phyloP scores from a whole-genome alignment of 495 filamentous ascomycete species.

The Aspergillus nanangensis region DNA sequence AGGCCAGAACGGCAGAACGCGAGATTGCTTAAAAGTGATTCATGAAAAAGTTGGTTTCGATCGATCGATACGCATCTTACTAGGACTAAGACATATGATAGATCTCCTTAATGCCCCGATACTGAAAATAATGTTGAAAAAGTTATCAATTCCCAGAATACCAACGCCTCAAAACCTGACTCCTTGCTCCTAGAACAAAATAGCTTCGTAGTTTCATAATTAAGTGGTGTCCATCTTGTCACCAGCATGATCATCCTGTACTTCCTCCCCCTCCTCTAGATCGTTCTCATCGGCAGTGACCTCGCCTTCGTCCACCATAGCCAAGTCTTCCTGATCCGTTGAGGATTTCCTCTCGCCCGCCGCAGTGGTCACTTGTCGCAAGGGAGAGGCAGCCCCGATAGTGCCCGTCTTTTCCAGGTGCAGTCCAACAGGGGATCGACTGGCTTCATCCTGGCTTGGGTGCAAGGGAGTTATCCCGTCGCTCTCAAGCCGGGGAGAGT shows the following conservation, averaged over 20 bases:
- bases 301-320: conserved; percentile 64
- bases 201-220: not conserved
- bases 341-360: conserved; percentile 28
- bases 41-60: not conserved
- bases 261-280: conserved; percentile 43
- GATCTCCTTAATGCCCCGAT: not conserved
- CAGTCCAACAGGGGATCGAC: conserved; percentile 28
- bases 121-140: conserved; percentile 17
- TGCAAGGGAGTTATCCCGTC: conserved; percentile 44
- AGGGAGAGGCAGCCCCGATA: conserved; percentile 32
- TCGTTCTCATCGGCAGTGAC: conserved; percentile 41
- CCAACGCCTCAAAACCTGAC: conserved; percentile 27
- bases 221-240: conserved; percentile 71
- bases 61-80: conserved; percentile 1
- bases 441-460: conserved; percentile 39
- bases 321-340: conserved; percentile 44
- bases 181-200: conserved; percentile 27
- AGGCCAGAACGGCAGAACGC: conserved; percentile 49
- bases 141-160: conserved; percentile 9
- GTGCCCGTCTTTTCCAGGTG: conserved; percentile 30
- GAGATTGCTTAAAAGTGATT: conserved; percentile 29
- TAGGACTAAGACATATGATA: not conserved
- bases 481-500: conserved; percentile 63
- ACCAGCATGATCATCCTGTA: conserved; percentile 44
- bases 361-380: conserved; percentile 33